These are phyloP conservation scores for Oryza glaberrima DNA, from an alignment of 176 grass and related monocot species.

Conservation along the genomic window DNA sequence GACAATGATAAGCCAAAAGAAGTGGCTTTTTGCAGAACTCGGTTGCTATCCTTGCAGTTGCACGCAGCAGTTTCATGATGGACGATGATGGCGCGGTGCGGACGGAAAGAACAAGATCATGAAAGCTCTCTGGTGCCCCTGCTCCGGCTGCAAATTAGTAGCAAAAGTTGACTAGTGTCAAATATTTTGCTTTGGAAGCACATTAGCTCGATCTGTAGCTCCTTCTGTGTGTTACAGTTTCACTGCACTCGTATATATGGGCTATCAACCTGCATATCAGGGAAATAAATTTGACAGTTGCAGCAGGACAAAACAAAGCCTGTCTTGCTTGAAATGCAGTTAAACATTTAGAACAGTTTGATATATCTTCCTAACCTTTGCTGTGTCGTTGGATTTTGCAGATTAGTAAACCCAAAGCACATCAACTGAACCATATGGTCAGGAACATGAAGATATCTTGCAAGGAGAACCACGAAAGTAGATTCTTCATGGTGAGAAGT, in stretches of 20 bases:
- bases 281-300: not conserved
- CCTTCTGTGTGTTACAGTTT: conserved; percentile 7
- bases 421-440: conserved; percentile 9
- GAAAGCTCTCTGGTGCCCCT: conserved; percentile 42
- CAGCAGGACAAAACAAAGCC: too few species aligned
- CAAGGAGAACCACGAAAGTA: conserved; percentile 30
- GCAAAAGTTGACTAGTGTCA: conserved; percentile 19
- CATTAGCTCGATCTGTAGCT: conserved; percentile 16
- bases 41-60: conserved; percentile 33
- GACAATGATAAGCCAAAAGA: conserved; percentile 58
- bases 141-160: conserved; percentile 26
- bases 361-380: conserved; percentile 14
- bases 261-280: not conserved
- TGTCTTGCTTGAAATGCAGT: not conserved
- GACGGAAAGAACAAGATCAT: conserved; percentile 41
- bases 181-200: conserved; percentile 40
- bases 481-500: conserved; percentile 27
- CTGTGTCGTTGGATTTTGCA: conserved; percentile 37
- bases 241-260: not conserved
- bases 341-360: not conserved
- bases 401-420: conserved; percentile 34
- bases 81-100: conserved; percentile 10
- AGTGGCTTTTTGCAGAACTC: conserved; percentile 58
- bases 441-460: conserved; percentile 31
- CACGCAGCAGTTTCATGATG: conserved; percentile 44